Base-by-base conservation (phyloP, 805 yeast genomes). In the Torulaspora gathmanii region DNA sequence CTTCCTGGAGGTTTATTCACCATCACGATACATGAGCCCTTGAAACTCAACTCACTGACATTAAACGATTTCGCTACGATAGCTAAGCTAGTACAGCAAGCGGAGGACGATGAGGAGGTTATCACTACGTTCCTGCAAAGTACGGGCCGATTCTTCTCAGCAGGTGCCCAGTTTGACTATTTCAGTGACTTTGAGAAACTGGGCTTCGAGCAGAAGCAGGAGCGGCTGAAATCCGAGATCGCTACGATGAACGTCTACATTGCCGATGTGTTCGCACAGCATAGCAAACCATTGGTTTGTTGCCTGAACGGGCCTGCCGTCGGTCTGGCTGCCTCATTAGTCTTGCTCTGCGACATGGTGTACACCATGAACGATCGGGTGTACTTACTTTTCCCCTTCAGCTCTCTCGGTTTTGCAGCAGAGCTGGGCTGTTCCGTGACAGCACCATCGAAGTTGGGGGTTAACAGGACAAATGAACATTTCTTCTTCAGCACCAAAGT, bases 301-400 rank as follows among this genome's bases (percentile, higher is more conserved):
- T 89, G 87, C 2, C 70, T 88, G 44, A 88, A 88, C 60, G 96
- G 96, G 0, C 95, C 96, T 0, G 95, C 81, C 5, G 75, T 88
- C 49, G 96, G 96, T 0, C 72, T 88, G 42, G 70, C 81, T 23
- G 79, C 90, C 5, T 85, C 87, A 0, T 61, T 88, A 41, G 82
- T 86, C 11, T 75, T 82, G 31, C 67, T 84, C 42, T 78, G 85
- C 63, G 96, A 88, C 63, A 71, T 88, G 47, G 70, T 88, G 10
- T 86, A 84, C 58, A 82, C 82, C 9, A 75, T 72, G 51, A 79
- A 81, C 55, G 75, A 72, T 29, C 69, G 73, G 22, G 75, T 77
- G 46, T 76, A 81, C 48, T 59, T 87, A 52, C 72, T 82, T 58
- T 75, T 82, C 13, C 96, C 96, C 5, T 88, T 88, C 64, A 79